Conservation (phyloP, 371 early-diverging fungal genomes). For the Mortierella sp. region DNA sequence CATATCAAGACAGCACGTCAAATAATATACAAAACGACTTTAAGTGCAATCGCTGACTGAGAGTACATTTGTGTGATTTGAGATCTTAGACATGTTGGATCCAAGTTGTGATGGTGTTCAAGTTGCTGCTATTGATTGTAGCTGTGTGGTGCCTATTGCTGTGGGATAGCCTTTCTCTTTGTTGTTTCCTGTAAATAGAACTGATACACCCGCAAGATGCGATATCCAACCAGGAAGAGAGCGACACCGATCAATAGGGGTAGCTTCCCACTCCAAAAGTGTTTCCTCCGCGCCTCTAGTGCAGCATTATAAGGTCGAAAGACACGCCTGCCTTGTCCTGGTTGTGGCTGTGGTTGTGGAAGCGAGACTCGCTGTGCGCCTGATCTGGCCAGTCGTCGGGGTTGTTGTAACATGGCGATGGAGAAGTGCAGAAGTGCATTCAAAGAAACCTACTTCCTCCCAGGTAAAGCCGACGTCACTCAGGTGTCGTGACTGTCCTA, state of each 20-base stretch:
- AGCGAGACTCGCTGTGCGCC: conserved; percentile 26
- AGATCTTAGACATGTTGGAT: too few relatives aligned
- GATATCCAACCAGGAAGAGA: conserved; percentile 38
- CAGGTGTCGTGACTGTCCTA: not conserved
- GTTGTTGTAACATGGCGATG: conserved; percentile 41
- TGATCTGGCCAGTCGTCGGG: conserved; percentile 41
- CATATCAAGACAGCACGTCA: too few relatives aligned
- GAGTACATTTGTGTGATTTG: too few relatives aligned
- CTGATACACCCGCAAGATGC: conserved; percentile 38
- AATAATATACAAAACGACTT: not conserved
- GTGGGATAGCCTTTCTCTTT: not conserved
- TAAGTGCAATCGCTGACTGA: not conserved
- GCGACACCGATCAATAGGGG: conserved; percentile 35
- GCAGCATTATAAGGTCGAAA: conserved; percentile 18
- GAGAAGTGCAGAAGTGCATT: not conserved
- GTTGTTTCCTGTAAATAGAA: conserved; percentile 20
- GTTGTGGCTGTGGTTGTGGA: conserved; percentile 14
- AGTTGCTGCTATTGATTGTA: too few relatives aligned
- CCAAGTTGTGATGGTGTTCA: not conserved
- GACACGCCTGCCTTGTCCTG: conserved; percentile 23
- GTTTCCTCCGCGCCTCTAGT: conserved; percentile 1
- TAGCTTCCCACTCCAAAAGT: conserved; percentile 45
- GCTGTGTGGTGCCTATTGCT: not conserved
- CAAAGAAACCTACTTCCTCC: not conserved
- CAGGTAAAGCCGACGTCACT: conserved; percentile 5